Conservation (phyloP, 2,329 filamentous ascomycete genomes). For the Dactylonectria estremocensis region DNA sequence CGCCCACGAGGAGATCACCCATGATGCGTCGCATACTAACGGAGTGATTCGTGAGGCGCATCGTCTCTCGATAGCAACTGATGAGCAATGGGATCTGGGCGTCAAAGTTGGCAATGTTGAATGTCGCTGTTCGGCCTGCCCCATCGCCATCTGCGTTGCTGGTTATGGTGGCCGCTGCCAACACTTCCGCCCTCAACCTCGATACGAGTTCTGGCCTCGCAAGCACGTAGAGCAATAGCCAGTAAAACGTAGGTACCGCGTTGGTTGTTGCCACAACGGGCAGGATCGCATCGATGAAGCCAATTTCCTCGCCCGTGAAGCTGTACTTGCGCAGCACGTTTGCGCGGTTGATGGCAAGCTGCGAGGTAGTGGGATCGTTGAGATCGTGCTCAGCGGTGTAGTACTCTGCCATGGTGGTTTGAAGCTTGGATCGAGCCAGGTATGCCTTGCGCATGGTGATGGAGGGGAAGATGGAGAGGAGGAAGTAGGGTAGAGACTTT, state of each 20-base stretch:
- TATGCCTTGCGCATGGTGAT: slow-evolving; percentile 51
- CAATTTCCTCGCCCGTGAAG: slow-evolving; percentile 48
- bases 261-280: slow-evolving; percentile 52
- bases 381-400: slow-evolving; percentile 49
- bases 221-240: slow-evolving; percentile 52
- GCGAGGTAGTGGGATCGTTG: slow-evolving; percentile 44
- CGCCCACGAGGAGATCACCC: slow-evolving; percentile 56
- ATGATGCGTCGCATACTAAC: slow-evolving; percentile 58
- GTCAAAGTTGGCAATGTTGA: slow-evolving; percentile 58
- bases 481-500: slow-evolving; percentile 43
- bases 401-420: slow-evolving; percentile 49
- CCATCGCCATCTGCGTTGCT: slow-evolving; percentile 1
- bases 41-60: slow-evolving; percentile 58
- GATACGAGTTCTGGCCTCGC: slow-evolving; percentile 44
- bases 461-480: slow-evolving; percentile 51
- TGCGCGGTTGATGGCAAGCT: slow-evolving; percentile 50
- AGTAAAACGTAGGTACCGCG: slow-evolving; percentile 57
- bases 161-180: slow-evolving; percentile 1
- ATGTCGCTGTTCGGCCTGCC: slow-evolving; percentile 29
- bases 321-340: slow-evolving; percentile 47
- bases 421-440: slow-evolving; percentile 44
- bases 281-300: slow-evolving; percentile 50
- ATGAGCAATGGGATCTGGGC: slow-evolving; percentile 59
- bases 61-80: slow-evolving; percentile 61
- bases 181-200: slow-evolving; percentile 39